phyloP scores from a whole-genome alignment of 768 basidiomycete genomes.

The Hypholoma fasciculare region DNA sequence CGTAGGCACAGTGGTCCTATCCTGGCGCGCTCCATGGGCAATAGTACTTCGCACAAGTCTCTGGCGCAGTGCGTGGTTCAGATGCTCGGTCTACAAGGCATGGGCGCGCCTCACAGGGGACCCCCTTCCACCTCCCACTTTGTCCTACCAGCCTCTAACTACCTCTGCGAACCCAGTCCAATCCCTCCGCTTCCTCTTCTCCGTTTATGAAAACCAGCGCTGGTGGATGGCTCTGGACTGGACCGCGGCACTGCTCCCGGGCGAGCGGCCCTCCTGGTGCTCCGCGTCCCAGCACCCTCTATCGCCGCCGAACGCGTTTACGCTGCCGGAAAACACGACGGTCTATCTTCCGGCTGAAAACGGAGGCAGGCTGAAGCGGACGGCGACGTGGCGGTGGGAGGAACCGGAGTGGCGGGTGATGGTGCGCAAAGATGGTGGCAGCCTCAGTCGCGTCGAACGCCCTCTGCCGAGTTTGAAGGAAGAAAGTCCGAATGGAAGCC shows the following conservation, averaged over 20 bases:
- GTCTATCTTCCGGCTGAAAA: slow-evolving; percentile 53
- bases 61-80: slow-evolving; percentile 65
- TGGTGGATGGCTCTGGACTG: slow-evolving; percentile 99
- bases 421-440: slow-evolving; percentile 55
- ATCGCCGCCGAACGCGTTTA: slow-evolving; percentile 68
- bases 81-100: slow-evolving; percentile 57
- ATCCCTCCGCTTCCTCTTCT: slow-evolving; percentile 78
- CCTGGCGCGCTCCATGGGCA: slow-evolving; percentile 71
- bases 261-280: slow-evolving; percentile 90
- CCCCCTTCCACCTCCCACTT: slow-evolving; percentile 43
- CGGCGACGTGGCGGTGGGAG: slow-evolving; percentile 86
- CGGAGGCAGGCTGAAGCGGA: slow-evolving; percentile 59
- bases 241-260: slow-evolving; percentile 89
- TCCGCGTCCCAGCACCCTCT: slow-evolving; percentile 57
- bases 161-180: slow-evolving; percentile 34
- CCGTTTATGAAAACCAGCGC: slow-evolving; percentile 91
- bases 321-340: slow-evolving; percentile 62
- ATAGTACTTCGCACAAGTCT: slow-evolving; percentile 52
- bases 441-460: slow-evolving; percentile 56
- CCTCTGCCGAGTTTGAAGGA: slow-evolving; percentile 54
- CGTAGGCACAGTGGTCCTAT: slow-evolving; percentile 56
- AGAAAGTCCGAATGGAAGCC: slow-evolving; percentile 39
- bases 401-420: slow-evolving; percentile 90
- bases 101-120: slow-evolving; percentile 56
- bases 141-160: slow-evolving; percentile 33